phyloP scores from a whole-genome alignment of 495 filamentous ascomycete species.

The Niebla homalea region DNA sequence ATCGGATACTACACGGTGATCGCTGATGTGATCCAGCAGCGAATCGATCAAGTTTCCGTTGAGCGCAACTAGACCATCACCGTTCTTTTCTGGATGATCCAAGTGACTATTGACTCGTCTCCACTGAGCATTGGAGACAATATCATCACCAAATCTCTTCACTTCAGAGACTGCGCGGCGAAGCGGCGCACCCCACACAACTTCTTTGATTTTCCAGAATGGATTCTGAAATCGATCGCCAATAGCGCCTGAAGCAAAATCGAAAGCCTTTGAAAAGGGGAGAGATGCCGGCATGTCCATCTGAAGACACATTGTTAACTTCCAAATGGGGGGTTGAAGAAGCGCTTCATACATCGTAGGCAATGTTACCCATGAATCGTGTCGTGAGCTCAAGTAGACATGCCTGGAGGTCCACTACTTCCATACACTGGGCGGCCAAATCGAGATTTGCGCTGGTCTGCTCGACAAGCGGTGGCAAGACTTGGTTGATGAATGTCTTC shows the following conservation, averaged over 20 bases:
- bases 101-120: slow-evolving; percentile 12
- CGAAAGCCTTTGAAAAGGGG: slow-evolving; percentile 42
- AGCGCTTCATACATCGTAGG: slow-evolving; percentile 35
- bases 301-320: slow-evolving; percentile 12
- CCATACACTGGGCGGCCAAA: slow-evolving; percentile 8
- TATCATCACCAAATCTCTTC: slow-evolving; percentile 34
- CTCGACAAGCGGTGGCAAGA: slow-evolving; percentile 36
- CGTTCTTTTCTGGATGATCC: slow-evolving; percentile 9
- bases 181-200: slow-evolving; percentile 32
- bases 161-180: slow-evolving; percentile 32
- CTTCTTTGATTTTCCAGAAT: slow-evolving; percentile 41
- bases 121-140: slow-evolving; percentile 36
- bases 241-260: slow-evolving; percentile 43
- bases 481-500: slow-evolving; percentile 39
- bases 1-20: slow-evolving; percentile 38
- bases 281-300: slow-evolving; percentile 47
- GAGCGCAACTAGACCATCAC: slow-evolving; percentile 23
- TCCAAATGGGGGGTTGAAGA: background rate
- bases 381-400: slow-evolving; percentile 48
- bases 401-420: slow-evolving; percentile 36
- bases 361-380: slow-evolving; percentile 46
- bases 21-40: slow-evolving; percentile 36
- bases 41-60: slow-evolving; percentile 38
- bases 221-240: slow-evolving; percentile 50
- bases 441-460: slow-evolving; percentile 27